phyloP scores from a whole-genome alignment of 1,139 yeast species.

The Yamadazyma sp. region DNA sequence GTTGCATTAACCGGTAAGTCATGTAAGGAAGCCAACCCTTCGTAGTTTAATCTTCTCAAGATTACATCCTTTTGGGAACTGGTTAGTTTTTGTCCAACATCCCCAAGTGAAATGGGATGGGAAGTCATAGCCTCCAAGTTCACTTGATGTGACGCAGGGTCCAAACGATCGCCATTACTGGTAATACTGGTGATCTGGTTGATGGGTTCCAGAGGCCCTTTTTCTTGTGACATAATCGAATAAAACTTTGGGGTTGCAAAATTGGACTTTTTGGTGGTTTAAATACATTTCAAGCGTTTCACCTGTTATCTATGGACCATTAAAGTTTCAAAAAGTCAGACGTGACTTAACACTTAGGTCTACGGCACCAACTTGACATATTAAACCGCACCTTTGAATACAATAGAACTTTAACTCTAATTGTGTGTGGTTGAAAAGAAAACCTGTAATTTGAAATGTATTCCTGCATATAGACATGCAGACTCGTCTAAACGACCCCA shows the following conservation, averaged over 20 bases:
- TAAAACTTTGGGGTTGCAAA: not conserved
- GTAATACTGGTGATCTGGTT: slow-evolving; percentile 7
- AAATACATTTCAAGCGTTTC: not conserved
- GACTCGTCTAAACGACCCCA: not conserved
- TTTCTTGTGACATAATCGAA: not conserved
- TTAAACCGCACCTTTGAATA: no score
- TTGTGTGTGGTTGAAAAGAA: not conserved
- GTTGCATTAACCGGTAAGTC: slow-evolving; percentile 27
- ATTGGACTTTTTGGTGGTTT: not conserved
- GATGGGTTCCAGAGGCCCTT: not conserved
- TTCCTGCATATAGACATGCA: not conserved
- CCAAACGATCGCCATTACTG: slow-evolving; percentile 5
- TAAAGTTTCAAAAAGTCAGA: no score
- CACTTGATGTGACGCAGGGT: slow-evolving; percentile 20
- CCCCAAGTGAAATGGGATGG: slow-evolving; percentile 21
- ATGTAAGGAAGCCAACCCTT: slow-evolving; percentile 25
- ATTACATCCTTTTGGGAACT: slow-evolving; percentile 26
- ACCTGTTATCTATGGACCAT: no score
- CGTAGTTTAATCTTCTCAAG: slow-evolving; percentile 27
- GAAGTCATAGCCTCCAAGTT: slow-evolving; percentile 20
- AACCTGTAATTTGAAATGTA: no score
- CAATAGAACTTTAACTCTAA: not conserved
- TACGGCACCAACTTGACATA: not conserved
- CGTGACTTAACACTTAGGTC: not conserved
- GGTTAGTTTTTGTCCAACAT: slow-evolving; percentile 26